Base-by-base conservation (phyloP, 371 early-diverging fungal species). In the Rhizopus sp. region DNA sequence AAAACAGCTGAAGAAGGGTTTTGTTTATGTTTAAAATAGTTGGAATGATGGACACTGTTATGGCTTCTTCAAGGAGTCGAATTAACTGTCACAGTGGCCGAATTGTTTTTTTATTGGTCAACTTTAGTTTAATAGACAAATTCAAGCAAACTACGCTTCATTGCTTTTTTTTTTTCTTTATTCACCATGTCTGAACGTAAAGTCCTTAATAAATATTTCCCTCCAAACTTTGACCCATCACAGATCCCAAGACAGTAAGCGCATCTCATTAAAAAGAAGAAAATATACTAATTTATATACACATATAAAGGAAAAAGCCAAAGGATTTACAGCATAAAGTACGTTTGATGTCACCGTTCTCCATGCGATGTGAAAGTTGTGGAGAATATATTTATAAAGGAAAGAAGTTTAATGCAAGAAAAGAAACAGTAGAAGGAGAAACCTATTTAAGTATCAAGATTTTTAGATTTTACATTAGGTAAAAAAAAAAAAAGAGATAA, bases 321-420 rank as follows among this genome's bases (percentile, higher is more conserved):
- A 92, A 89, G 69, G 89, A 88, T 76, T 80, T 73, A 12, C 94
- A 93, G 58, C 90, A 93, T 66, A 97, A 93, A 63, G 97, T 97
- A 16, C 95, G 98, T 46, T 82, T 99, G 40, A 94, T 95, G 92
- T 87, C 97, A 4, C 99, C 99, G 1, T 99, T 97, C 69, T 93
- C 96, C 0, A 95, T 99, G 95, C 91, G 92, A 46, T 99, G 99
- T 80, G 82, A 82, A 46, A 89, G 91, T 33, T 99, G 99, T 69
- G 93, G 94, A 35, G 94, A 97, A 64, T 99, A 92, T 75, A 92
- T 98, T 56, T 89, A 91, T 75, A 96, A 96, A 75, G 94, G 95
- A 46, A 97, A 93, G 54, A 98, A 99, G 66, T 96, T 97, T 79
- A 98, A 99, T 70, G 97, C 98, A 29, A 79, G 90, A 45, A 97